Base-by-base conservation (phyloP, 2,329 filamentous ascomycete genomes). In the Truncatella angustata region DNA sequence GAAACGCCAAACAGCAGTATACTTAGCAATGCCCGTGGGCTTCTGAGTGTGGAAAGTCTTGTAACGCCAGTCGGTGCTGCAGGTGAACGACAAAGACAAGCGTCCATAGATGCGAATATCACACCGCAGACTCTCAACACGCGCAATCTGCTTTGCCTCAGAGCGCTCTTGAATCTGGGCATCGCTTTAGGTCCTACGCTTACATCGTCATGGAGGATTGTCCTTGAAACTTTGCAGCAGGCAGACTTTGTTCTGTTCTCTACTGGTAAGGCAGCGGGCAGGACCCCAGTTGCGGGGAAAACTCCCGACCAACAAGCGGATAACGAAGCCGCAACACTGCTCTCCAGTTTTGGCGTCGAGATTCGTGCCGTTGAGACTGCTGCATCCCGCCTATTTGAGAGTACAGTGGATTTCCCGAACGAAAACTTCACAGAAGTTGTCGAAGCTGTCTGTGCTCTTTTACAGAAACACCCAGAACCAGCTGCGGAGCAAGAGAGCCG, bases 141-240 rank as follows among this genome's bases (percentile, higher is more conserved):
- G 3, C 82, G 94, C 6, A 97, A 99, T 63, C 74, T 99, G 4
- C 76, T 97, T 1, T 99, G 94, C 62, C 75, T 99, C 39, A 80
- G 95, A 63, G 94, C 94, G 26, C 77, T 99, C 14, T 74, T 99
- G n/a, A 99, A 99, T 60, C 73, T 99, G 3, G 94, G 94, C 2
- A 99, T 97, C 62, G 94, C 94, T 2, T 73, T 99, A 1, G 94
- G 94, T 0, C 91, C 94, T 3, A 96, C 91, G 0, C 77, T 99
- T 1, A 86, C 88, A 32, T 78, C 81, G 12, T 89, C 93, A 1
- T 99, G 95, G 90, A 86, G 85, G 1, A 97, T 99, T 53, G 78
- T 99, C 14, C 79, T 99, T 1, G 92, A 96, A 63, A 96, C 92
- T 0, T 73, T 99, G 6, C 91, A 97, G 63, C 90, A 97, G 67